Conservation (phyloP, 805 yeast genomes). For the Isabelozyma pseudorhagii region DNA sequence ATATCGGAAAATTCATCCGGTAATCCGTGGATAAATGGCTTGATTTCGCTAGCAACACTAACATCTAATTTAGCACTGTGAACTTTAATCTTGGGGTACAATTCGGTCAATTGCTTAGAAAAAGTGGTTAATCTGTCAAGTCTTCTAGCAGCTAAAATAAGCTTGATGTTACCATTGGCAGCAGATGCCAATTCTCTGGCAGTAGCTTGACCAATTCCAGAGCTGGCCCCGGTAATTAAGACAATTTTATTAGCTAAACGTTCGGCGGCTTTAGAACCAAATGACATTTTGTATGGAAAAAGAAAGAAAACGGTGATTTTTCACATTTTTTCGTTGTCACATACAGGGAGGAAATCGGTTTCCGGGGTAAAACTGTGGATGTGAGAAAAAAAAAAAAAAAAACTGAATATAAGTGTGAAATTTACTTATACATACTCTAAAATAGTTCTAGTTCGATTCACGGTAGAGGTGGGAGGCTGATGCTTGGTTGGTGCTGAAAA, state of each 20-base stretch:
- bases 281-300: constrained; percentile 23
- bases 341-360: background rate
- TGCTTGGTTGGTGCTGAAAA: constrained; percentile 86
- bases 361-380: background rate
- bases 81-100: constrained; percentile 23
- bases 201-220: constrained; percentile 44
- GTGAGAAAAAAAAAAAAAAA: background rate
- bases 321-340: too few species aligned
- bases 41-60: constrained; percentile 20
- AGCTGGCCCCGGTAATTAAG: constrained; percentile 39
- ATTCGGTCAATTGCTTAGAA: constrained; percentile 18
- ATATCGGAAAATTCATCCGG: constrained; percentile 34
- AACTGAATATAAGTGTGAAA: background rate
- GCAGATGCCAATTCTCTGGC: constrained; percentile 39
- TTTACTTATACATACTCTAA: too few species aligned
- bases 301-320: background rate
- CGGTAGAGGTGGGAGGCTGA: constrained; percentile 60
- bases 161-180: constrained; percentile 33
- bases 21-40: constrained; percentile 24
- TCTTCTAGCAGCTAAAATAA: constrained; percentile 38
- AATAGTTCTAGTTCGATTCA: background rate
- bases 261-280: constrained; percentile 35
- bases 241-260: constrained; percentile 35
- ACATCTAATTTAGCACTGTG: constrained; percentile 33
- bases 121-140: constrained; percentile 23